These are phyloP conservation scores for Boletus eberwhitei DNA, from an alignment of 768 basidiomycete species.

Conservation along the genomic window DNA sequence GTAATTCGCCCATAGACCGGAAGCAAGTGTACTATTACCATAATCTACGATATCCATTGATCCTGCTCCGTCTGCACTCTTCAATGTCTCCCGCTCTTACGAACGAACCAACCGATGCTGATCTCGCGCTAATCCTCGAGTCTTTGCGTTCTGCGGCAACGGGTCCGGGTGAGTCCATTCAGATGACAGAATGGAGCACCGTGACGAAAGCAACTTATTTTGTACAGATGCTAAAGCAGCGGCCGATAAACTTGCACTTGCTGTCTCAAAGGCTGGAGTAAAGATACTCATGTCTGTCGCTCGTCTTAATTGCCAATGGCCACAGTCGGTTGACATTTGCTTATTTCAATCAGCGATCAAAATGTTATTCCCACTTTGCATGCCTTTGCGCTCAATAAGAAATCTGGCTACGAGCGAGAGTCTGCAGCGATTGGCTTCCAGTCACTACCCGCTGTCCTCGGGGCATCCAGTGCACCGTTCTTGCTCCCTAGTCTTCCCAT, in stretches of 20 bases:
- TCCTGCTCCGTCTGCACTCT: slow-evolving; percentile 3
- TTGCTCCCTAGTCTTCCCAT: slow-evolving; percentile 74
- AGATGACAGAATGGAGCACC: neutral
- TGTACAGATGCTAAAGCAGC: slow-evolving; percentile 78
- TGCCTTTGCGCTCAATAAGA: slow-evolving; percentile 73
- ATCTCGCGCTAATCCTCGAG: slow-evolving; percentile 43
- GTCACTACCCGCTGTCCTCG: slow-evolving; percentile 67
- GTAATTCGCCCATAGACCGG: slow-evolving; percentile 17
- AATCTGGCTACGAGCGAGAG: slow-evolving; percentile 86
- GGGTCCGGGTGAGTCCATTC: slow-evolving; percentile 46
- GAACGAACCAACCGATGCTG: slow-evolving; percentile 39
- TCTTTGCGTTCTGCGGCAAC: slow-evolving; percentile 57
- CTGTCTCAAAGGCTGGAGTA: slow-evolving; percentile 61
- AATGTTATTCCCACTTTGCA: slow-evolving; percentile 64
- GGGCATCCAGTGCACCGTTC: slow-evolving; percentile 66
- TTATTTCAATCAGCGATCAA: slow-evolving; percentile 45
- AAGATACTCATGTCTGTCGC: slow-evolving; percentile 55
- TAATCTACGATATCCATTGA: slow-evolving; percentile 24
- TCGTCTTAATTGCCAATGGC: slow-evolving; percentile 1
- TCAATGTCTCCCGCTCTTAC: slow-evolving; percentile 56
- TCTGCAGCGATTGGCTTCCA: slow-evolving; percentile 80
- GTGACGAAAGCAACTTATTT: slow-evolving; percentile 4
- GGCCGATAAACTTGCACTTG: slow-evolving; percentile 74
- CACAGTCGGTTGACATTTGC: slow-evolving; percentile 13
- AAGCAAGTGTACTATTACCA: slow-evolving; percentile 14